These are phyloP conservation scores for Stachybotrys elegans DNA, from an alignment of 2,329 filamentous ascomycete species.

Conservation along the genomic window DNA sequence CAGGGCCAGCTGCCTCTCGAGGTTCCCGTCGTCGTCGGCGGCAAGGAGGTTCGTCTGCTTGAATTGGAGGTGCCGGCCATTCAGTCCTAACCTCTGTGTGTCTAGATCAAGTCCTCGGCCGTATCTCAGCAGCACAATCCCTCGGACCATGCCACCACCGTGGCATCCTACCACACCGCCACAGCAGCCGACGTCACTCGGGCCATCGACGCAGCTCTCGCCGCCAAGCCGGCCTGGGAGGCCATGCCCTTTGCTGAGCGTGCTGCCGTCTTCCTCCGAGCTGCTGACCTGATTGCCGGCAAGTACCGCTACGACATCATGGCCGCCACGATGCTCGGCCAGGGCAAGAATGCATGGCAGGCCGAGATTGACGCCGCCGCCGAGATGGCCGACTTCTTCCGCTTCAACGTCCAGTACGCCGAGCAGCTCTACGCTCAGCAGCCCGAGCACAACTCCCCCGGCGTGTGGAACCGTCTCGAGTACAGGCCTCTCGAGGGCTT, in stretches of 20 bases:
- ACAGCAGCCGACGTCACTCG: conserved; percentile 67
- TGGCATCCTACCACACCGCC: conserved; percentile 84
- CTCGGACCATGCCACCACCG: conserved; percentile 66
- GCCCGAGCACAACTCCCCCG: conserved; percentile 74
- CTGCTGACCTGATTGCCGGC: conserved; percentile 80
- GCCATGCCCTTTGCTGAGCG: conserved; percentile 82
- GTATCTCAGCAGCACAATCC: conserved; percentile 75
- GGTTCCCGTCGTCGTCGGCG: conserved; percentile 78
- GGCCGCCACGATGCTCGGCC: conserved; percentile 91
- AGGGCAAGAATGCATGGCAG: conserved; percentile 98
- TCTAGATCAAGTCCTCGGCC: conserved; percentile 60
- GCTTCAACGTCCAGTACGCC: conserved; percentile 92
- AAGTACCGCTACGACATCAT: conserved; percentile 98
- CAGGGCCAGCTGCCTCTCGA: conserved; percentile 66
- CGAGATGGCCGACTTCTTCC: conserved; percentile 86
- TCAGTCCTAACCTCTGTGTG: not conserved
- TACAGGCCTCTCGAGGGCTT: conserved; percentile 90
- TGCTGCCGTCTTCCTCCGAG: conserved; percentile 91
- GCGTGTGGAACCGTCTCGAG: conserved; percentile 89
- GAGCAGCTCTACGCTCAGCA: conserved; percentile 87
- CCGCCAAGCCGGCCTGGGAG: conserved; percentile 85
- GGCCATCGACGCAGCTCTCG: conserved; percentile 79
- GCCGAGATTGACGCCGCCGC: conserved; percentile 97
- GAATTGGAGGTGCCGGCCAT: too few relatives aligned
- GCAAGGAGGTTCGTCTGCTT: conserved; percentile 60